These are phyloP conservation scores for Marchantia polymorpha DNA, from an alignment of 225 moss, liverwort and hornwort genomes.

Conservation along the genomic window DNA sequence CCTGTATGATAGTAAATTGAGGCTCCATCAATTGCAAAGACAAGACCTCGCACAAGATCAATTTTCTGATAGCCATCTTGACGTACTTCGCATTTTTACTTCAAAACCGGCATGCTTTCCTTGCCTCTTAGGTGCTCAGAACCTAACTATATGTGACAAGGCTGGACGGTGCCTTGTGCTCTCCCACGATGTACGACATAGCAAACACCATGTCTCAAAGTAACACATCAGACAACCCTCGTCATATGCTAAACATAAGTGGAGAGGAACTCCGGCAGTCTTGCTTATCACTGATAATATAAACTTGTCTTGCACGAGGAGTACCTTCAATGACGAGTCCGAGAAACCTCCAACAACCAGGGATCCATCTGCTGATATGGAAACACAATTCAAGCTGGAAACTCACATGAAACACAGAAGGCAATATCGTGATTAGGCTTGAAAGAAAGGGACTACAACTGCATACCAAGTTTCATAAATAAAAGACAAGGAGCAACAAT, in stretches of 20 bases:
- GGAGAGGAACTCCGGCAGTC: neutral
- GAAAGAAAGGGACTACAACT: neutral
- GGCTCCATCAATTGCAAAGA: neutral
- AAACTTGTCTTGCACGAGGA: neutral
- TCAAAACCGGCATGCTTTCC: neutral
- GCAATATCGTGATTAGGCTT: neutral
- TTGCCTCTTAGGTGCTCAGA: neutral
- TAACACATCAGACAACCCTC: neutral
- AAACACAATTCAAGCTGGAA: conserved; percentile 74
- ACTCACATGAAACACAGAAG: neutral
- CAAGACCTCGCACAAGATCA: neutral
- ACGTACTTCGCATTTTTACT: neutral
- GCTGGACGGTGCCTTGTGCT: neutral
- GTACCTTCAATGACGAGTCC: conserved; percentile 93
- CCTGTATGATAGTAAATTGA: conserved; percentile 17
- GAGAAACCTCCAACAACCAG: conserved; percentile 93
- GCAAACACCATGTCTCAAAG: neutral
- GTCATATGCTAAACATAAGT: neutral
- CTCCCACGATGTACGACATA: neutral
- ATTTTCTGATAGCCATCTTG: neutral
- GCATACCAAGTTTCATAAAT: neutral
- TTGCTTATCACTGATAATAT: neutral
- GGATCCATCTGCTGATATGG: conserved; percentile 87
- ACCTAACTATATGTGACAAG: neutral
- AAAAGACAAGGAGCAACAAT: neutral